Evolutionary conservation across 106 monocot species (phyloP).

Genomic region (Platanthera guangdongensis): DNA sequence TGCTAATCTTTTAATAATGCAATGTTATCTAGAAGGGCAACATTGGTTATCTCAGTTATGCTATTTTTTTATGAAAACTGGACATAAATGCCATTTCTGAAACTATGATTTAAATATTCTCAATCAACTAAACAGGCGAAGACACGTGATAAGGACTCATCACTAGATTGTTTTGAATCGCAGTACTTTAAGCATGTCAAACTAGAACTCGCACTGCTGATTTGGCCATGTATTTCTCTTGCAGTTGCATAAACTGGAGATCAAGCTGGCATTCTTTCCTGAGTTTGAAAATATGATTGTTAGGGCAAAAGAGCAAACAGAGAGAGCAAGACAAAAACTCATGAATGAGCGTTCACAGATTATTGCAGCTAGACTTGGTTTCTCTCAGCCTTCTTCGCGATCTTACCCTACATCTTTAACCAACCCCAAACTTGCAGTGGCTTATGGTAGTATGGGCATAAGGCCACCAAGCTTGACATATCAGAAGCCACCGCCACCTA

Average conservation of each 20-base stretch:
- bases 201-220: neutral
- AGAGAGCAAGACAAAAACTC: slow-evolving; percentile 64
- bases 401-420: slow-evolving; percentile 16
- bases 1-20: no score
- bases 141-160: neutral
- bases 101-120: no score
- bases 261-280: slow-evolving; percentile 48
- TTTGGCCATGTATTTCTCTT: slow-evolving; percentile 10
- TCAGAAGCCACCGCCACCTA: slow-evolving; percentile 37
- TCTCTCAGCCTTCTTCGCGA: slow-evolving; percentile 31
- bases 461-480: slow-evolving; percentile 27
- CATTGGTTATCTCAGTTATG: no score
- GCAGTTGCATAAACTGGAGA: slow-evolving; percentile 83
- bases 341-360: slow-evolving; percentile 67
- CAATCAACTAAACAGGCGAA: no score
- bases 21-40: no score
- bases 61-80: no score
- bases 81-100: no score
- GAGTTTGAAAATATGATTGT: slow-evolving; percentile 56
- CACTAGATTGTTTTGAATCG: neutral
- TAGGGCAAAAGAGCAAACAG: slow-evolving; percentile 65
- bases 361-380: slow-evolving; percentile 68
- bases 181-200: neutral
- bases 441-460: slow-evolving; percentile 14
- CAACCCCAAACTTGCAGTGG: slow-evolving; percentile 23